Evolutionary conservation across 1,284 basidiomycete species (phyloP).

Genomic region (Papiliotrema fonsecae): DNA sequence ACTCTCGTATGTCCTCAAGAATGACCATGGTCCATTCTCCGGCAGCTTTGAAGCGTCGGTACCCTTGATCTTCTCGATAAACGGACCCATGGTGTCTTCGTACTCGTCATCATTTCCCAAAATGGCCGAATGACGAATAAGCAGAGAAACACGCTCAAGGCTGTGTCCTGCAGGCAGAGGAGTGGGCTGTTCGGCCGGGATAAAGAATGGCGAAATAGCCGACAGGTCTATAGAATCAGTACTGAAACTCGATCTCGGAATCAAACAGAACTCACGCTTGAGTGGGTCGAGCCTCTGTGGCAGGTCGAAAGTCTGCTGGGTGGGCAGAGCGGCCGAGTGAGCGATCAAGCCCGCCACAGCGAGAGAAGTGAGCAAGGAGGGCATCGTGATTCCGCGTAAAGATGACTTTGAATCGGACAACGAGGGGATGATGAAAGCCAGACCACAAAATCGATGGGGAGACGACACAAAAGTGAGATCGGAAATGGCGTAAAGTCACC

Average conservation of each 20-base stretch:
- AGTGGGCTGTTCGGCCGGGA: slow-evolving; percentile 32
- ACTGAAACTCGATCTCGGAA: background rate
- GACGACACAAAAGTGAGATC: too few species aligned
- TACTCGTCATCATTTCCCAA: slow-evolving; percentile 50
- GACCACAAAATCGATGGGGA: too few species aligned
- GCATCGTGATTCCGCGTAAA: background rate
- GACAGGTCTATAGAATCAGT: slow-evolving; percentile 32
- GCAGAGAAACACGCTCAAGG: slow-evolving; percentile 32
- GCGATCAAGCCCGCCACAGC: background rate
- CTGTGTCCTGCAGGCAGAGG: slow-evolving; percentile 32
- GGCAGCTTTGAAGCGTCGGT: slow-evolving; percentile 24
- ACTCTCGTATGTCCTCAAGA: slow-evolving; percentile 45
- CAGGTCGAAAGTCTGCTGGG: slow-evolving; percentile 4
- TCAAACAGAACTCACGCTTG: slow-evolving; percentile 18
- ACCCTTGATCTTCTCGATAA: slow-evolving; percentile 43
- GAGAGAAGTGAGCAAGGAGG: background rate
- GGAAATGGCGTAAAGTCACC: too few species aligned
- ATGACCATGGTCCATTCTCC: slow-evolving; percentile 34
- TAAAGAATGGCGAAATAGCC: slow-evolving; percentile 45
- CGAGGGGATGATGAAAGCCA: too few species aligned
- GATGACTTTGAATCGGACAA: too few species aligned
- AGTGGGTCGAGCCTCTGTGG: slow-evolving; percentile 24
- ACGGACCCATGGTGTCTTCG: slow-evolving; percentile 48
- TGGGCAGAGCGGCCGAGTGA: background rate
- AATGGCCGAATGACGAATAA: slow-evolving; percentile 47